Base-by-base conservation (phyloP, 768 basidiomycete genomes). In the Roridomyces roridus region DNA sequence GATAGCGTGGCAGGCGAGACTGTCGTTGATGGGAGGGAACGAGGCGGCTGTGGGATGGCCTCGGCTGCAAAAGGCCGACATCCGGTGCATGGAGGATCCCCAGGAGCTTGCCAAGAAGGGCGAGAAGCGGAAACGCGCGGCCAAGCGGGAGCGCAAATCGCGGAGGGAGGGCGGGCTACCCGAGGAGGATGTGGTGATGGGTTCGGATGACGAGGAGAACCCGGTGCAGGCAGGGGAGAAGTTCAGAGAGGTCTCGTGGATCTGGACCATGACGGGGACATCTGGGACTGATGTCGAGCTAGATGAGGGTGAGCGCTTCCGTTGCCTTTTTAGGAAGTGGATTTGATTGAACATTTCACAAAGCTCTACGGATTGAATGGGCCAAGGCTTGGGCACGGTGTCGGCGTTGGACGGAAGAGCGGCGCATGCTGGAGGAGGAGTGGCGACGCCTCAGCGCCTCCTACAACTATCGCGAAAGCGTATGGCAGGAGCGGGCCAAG, bases 321-420 rank as follows among this genome's bases (percentile, higher is more conserved):
- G 29, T 7, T 31, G 7, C 14, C 14, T 14, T 31, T 31, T 31
- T 14, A 7, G 14, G 6, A 31, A 7, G 29, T 14, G 6, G 14
- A 6, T 31, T 31, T 14, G 7, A 31, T 31, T 6, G 14, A n/a
- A n/a, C n/a, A n/a, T n/a, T n/a, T n/a, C n/a, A n/a, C n/a, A n/a
- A 6, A 31, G 29, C 29, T 37, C 21, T 59, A 20, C 41, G 20
- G 18, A 51, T 62, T 9, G 60, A 62, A 35, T 47, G 46, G 46
- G 24, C 26, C 4, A 47, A 47, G 18, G 21, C 46, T 5, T 47
- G 31, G 26, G 46, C 46, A 18, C 46, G 46, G 5, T n/a, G 14
- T 4, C 25, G 46, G 9, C 21, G 46, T 11, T 47, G 46, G 46
- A 23, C 25, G 7, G 46, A 47, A 31, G 46, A 47, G 46, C 26